These are phyloP conservation scores for Begonia masoniana DNA, from an alignment of 306 rosid species.

Conservation along the genomic window DNA sequence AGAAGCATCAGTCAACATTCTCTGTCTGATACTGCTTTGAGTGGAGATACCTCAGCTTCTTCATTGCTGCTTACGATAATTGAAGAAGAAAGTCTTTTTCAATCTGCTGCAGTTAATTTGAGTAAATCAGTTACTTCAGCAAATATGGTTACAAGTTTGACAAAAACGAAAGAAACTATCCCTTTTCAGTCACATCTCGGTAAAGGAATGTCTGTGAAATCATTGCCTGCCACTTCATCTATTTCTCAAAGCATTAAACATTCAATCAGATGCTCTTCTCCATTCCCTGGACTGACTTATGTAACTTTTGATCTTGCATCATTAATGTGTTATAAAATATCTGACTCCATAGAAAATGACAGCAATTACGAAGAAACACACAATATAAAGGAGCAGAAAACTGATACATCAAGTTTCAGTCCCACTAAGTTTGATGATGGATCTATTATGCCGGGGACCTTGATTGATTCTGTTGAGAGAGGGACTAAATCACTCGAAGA, in stretches of 20 bases:
- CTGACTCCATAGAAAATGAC: conserved; percentile 20
- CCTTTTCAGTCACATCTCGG: conserved; percentile 31
- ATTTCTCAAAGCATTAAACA: conserved; percentile 36
- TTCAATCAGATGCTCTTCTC: conserved; percentile 70
- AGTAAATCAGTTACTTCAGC: conserved; percentile 33
- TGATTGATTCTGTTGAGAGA: conserved; percentile 25
- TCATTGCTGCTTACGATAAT: conserved; percentile 55
- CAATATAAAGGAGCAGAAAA: conserved; percentile 39
- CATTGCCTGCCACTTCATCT: conserved; percentile 16
- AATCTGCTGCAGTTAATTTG: conserved; percentile 23
- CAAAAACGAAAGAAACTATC: conserved; percentile 26
- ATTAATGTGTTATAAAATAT: conserved; percentile 47
- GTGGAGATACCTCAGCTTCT: conserved; percentile 86
- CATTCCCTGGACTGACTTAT: conserved; percentile 80
- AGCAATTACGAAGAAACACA: conserved; percentile 20
- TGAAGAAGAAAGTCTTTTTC: conserved; percentile 60
- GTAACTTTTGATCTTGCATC: conserved; percentile 75
- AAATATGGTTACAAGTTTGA: conserved; percentile 31
- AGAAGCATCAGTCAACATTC: conserved; percentile 61
- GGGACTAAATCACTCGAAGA: conserved; percentile 61
- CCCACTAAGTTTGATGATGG: conserved; percentile 13
- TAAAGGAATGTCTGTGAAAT: conserved; percentile 27
- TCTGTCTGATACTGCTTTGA: conserved; percentile 47
- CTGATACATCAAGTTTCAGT: conserved; percentile 33
- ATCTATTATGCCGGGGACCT: conserved; percentile 16